phyloP scores from a whole-genome alignment of 1,284 basidiomycete species.

The Ustilago xerochloae region DNA sequence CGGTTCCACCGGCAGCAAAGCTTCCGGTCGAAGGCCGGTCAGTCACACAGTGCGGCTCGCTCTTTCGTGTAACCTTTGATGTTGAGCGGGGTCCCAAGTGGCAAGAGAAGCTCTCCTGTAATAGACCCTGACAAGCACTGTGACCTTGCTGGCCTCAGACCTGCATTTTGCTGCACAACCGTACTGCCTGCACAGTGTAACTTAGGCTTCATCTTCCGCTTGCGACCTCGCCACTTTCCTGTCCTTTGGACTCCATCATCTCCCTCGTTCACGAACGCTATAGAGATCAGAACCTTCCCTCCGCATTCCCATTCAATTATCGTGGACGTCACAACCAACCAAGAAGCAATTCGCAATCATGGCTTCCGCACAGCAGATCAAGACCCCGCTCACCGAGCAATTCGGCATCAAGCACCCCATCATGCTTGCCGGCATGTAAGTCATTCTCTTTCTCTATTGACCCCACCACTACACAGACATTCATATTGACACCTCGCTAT shows the following conservation, averaged over 20 bases:
- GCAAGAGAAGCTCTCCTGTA: neutral
- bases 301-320: too few species aligned
- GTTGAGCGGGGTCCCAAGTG: neutral
- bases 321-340: too few species aligned
- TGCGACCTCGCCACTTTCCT: neutral
- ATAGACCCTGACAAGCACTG: too few species aligned
- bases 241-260: neutral
- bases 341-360: conserved; percentile 18
- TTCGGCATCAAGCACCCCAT: conserved; percentile 86
- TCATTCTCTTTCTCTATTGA: too few species aligned
- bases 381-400: conserved; percentile 52
- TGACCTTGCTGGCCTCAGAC: too few species aligned
- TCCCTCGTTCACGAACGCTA: neutral
- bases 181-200: too few species aligned
- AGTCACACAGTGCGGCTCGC: neutral
- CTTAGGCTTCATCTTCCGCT: neutral
- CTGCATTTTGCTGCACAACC: too few species aligned
- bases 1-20: neutral
- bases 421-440: conserved; percentile 77
- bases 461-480: too few species aligned
- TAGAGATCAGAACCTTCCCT: too few species aligned
- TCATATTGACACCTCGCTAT: too few species aligned
- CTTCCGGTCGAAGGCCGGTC: neutral
- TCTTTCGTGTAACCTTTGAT: neutral
- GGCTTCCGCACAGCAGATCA: conserved; percentile 55